Base-by-base conservation (phyloP, 306 rosid species). In the Prunus dulcis region DNA sequence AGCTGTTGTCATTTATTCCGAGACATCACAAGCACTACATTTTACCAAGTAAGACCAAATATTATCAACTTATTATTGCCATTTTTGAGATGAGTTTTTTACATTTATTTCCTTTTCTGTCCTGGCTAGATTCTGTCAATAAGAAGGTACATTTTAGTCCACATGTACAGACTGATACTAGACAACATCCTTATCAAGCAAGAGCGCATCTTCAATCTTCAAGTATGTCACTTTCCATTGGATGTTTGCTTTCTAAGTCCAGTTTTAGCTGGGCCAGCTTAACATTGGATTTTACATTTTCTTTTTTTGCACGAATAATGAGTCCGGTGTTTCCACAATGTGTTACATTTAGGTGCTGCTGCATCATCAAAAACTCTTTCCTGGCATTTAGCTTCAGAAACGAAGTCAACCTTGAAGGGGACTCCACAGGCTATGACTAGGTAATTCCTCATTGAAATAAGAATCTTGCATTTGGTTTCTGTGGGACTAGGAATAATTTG, bases 311-410 rank as follows among this genome's bases (percentile, higher is more conserved):
- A 56, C 47, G 60, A 19, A 47, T 66, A 43, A 77, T 79, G 55
- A 71, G 9, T 75, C 7, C 46, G 63, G 66, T 60, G 57, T 81
- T 73, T 28, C 69, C 70, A 61, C 71, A 60, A 50, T 58, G 49
- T 69, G 51, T 52, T 55, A 38, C 67, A 64, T 71, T 22, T 71
- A 88, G 98, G 86, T 62, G 66, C 85, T 15, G 84, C 86, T 64
- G 87, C 95, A 80, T 55, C 95, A 80, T 55, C 98, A 63, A 92
- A 87, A 85, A 84, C 96, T 69, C 97, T 95, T 85, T 95, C 97
- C 17, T 92, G 98, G 98, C 95, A 95, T 85, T 79, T 95, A 84
- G 95, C 97, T 72, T 92, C 97, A 63, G 97, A 95, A 74, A 90
- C 97, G 2, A 95, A 88, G 78, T 81, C 97, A 49, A 88, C 97